Base-by-base conservation (phyloP, 202 grass and related monocot species). In the Panicum virgatum region DNA sequence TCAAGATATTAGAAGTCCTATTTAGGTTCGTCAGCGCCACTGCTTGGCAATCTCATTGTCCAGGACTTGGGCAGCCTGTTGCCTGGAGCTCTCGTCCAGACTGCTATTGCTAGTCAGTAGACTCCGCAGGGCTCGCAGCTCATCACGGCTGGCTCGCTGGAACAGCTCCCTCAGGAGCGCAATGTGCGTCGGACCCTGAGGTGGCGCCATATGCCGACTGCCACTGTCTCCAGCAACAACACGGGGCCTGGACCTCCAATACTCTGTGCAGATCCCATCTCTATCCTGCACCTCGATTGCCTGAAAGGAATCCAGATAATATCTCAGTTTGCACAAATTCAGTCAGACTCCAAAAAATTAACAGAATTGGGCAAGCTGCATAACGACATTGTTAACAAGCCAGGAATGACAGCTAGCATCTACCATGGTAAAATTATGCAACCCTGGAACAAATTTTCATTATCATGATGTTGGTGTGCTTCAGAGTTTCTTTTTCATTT, bases 171-270 rank as follows among this genome's bases (percentile, higher is more conserved):
- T 92, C 48, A 97, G 32, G 2, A 34, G 80, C 32, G 56, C 86
- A 65, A 89, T 51, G 75, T 68, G 82, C 29, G 27, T 25, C 45
- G 75, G 63, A 66, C 57, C 59, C 50, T 79, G 85, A 36, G 63
- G 54, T 58, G 57, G 57, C 48, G 22, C 40, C 42, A 40, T 59
- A 77, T 94, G 80, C 12, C 25, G 61, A 78, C 39, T 26, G n/a
- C 34, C 52, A 14, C 20, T 27, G 69, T 75, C 56, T 38, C 80
- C 76, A 22, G 68, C 66, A 36, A 60, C 62, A 76, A 13, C 71
- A 84, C 71, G 69, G 43, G 73, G 29, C 83, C 84, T 83, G 56
- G 81, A 92, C 80, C 75, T 89, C 95, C 95, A 98, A 75, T 94
- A 98, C 42, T 93, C 95, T 25, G 79, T 89, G 56, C 92, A 93